Evolutionary conservation across 495 filamentous ascomycete genomes (phyloP).

Genomic region (Pseudevernia furfuracea): DNA sequence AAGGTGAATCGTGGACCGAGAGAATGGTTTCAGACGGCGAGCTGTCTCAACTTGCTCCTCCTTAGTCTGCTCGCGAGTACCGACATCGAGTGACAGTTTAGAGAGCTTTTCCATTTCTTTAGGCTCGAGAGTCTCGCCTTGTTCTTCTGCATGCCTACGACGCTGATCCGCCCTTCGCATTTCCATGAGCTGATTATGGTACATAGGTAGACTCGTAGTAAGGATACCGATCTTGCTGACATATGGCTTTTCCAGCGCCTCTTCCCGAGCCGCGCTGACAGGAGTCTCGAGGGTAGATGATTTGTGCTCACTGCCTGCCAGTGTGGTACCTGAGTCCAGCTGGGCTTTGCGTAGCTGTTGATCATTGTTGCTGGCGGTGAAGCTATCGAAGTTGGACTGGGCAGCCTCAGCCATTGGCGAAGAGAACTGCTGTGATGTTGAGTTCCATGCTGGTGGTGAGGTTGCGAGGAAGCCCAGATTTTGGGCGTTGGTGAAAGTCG

Average conservation of each 20-base stretch:
- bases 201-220: conserved; percentile 80
- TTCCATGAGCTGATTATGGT: conserved; percentile 85
- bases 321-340: background rate
- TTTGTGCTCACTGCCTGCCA: background rate
- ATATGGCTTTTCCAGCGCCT: conserved; percentile 30
- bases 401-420: conserved; percentile 21
- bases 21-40: conserved; percentile 72
- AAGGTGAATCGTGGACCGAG: conserved; percentile 48
- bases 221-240: conserved; percentile 82
- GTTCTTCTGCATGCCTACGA: conserved; percentile 25
- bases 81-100: conserved; percentile 16
- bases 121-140: conserved; percentile 19
- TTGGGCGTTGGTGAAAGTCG: conserved; percentile 39
- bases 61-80: conserved; percentile 49
- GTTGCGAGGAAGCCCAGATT: conserved; percentile 42
- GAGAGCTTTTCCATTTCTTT: conserved; percentile 14
- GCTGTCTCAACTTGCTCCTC: conserved; percentile 73
- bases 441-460: conserved; percentile 43
- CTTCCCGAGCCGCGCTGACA: conserved; percentile 1
- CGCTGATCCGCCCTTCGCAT: conserved; percentile 45
- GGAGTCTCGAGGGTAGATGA: background rate
- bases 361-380: conserved; percentile 12
- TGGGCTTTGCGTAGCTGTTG: conserved; percentile 13
- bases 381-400: conserved; percentile 15
- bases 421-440: conserved; percentile 29